Conservation (phyloP, 768 basidiomycete species). For the Leccinum imitatum region DNA sequence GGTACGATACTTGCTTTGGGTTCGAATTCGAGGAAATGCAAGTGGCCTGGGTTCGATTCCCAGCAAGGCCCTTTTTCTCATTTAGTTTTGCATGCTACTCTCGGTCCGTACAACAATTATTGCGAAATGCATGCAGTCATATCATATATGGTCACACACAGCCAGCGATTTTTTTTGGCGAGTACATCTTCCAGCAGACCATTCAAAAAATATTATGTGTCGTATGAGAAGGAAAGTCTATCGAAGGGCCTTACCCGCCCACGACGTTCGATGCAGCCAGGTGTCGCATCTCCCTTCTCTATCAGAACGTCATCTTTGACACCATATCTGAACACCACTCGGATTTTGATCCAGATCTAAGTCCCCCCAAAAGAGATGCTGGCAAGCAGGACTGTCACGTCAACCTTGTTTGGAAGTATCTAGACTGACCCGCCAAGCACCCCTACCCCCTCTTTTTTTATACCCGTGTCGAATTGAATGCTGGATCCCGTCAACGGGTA, state of each 20-base stretch:
- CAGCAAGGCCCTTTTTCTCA: slow-evolving; percentile 32
- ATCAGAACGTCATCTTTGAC: slow-evolving; percentile 70
- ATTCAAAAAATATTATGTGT: background rate
- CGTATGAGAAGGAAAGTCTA: background rate
- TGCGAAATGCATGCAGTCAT: background rate
- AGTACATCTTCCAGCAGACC: background rate
- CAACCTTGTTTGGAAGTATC: background rate
- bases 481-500: background rate
- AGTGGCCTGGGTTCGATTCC: slow-evolving; percentile 43
- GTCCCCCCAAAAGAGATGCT: background rate
- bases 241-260: slow-evolving; percentile 35
- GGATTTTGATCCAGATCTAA: slow-evolving; percentile 27
- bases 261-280: slow-evolving; percentile 66
- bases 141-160: background rate
- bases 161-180: background rate
- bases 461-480: background rate
- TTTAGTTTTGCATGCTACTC: background rate
- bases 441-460: background rate
- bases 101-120: background rate
- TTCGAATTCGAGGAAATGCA: slow-evolving; percentile 16
- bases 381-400: background rate
- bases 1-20: slow-evolving; percentile 36
- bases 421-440: background rate
- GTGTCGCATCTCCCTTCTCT: slow-evolving; percentile 65
- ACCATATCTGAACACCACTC: slow-evolving; percentile 37